Evolutionary conservation across 192 early-diverging fungal genomes (phyloP).

Genomic region (Backusella luteola): DNA sequence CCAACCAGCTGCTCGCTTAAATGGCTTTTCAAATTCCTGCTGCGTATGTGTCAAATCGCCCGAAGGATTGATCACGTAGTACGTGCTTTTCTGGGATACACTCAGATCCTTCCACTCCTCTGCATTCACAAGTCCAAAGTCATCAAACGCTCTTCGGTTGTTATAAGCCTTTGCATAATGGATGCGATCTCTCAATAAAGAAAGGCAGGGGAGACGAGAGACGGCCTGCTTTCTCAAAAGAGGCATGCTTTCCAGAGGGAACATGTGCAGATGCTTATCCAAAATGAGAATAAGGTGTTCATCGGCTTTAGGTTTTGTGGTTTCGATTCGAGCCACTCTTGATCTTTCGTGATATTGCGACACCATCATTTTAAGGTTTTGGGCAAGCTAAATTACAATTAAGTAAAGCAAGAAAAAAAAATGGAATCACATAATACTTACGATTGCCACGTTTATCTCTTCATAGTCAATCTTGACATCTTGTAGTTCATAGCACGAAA

Average conservation of each 20-base stretch:
- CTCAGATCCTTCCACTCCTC: slow-evolving; percentile 39
- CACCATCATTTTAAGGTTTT: slow-evolving; percentile 12
- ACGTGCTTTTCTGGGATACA: slow-evolving; percentile 50
- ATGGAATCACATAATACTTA: not conserved
- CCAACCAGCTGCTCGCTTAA: slow-evolving; percentile 59
- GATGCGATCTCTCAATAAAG: slow-evolving; percentile 67
- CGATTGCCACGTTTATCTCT: slow-evolving; percentile 28
- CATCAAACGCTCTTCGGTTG: not conserved
- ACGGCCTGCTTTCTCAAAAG: slow-evolving; percentile 66
- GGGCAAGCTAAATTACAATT: slow-evolving; percentile 17
- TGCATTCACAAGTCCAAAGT: not conserved
- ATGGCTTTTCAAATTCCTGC: slow-evolving; percentile 60
- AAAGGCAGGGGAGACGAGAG: slow-evolving; percentile 79
- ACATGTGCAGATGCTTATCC: slow-evolving; percentile 78
- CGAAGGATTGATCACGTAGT: slow-evolving; percentile 91
- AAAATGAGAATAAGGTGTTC: slow-evolving; percentile 80
- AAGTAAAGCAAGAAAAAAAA: not conserved
- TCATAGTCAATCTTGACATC: slow-evolving; percentile 54
- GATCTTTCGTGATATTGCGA: slow-evolving; percentile 18
- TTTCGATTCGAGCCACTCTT: not conserved
- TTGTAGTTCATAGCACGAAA: slow-evolving; percentile 60
- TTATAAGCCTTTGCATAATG: slow-evolving; percentile 15
- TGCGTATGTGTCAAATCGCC: slow-evolving; percentile 86
- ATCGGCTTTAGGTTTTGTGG: slow-evolving; percentile 5
- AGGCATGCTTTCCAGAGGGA: slow-evolving; percentile 91